Percentiles rank a stretch among this genome's conserved stretches.
Evolutionary conservation across 208 protist genomes (phyloP).

Genomic region (Kentomonas sorsogonicus): DNA sequence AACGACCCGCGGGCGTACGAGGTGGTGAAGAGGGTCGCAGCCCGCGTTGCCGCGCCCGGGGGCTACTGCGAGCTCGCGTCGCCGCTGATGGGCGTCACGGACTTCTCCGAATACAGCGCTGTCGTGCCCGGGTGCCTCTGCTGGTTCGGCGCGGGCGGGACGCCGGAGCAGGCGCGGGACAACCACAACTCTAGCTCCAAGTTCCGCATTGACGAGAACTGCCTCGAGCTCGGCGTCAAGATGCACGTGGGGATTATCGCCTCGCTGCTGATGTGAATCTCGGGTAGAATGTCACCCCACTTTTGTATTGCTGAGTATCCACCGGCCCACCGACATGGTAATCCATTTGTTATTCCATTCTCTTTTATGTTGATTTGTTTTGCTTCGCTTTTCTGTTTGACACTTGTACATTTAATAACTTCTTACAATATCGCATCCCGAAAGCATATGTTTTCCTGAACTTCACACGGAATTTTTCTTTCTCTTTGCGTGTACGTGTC

Average conservation of each 20-base stretch:
- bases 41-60: slow-evolving; percentile 26
- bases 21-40: slow-evolving; percentile 55
- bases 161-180: slow-evolving; percentile 19
- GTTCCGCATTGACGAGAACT: slow-evolving; percentile 44
- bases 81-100: slow-evolving; percentile 35
- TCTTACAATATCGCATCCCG: too few species aligned
- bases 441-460: too few species aligned
- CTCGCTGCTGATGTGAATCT: slow-evolving; percentile 42
- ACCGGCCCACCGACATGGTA: background rate
- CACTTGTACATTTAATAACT: too few species aligned
- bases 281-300: background rate
- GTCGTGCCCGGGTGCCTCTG: slow-evolving; percentile 37
- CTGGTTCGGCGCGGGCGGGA: slow-evolving; percentile 31
- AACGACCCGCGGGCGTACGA: slow-evolving; percentile 68
- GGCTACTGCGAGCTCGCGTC: slow-evolving; percentile 16
- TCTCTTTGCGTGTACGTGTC: too few species aligned
- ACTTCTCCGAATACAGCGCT: slow-evolving; percentile 46
- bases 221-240: slow-evolving; percentile 26
- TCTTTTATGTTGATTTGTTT: slow-evolving; percentile 12
- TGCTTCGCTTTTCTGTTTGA: too few species aligned
- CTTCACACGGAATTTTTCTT: too few species aligned
- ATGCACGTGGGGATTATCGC: slow-evolving; percentile 49
- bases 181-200: slow-evolving; percentile 38
- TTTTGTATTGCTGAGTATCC: background rate
- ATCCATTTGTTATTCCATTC: slow-evolving; percentile 3